Evolutionary conservation across 2,329 filamentous ascomycete species (phyloP), one percentile per base, ranked within the genome.

Genomic region (Xylaria polymorpha): DNA sequence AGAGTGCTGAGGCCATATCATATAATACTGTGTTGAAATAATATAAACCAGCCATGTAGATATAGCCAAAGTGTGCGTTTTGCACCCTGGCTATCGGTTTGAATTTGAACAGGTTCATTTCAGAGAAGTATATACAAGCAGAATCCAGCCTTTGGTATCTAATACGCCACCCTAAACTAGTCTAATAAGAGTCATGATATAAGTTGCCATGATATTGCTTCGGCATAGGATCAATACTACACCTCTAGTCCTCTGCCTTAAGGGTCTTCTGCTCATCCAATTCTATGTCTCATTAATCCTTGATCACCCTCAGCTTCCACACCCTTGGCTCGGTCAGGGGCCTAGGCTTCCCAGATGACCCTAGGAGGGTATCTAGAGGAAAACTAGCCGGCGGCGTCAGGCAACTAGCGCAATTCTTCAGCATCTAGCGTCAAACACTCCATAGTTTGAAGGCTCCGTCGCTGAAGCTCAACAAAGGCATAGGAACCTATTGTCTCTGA

Each of bases 21-120:
- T 55, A 20, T 65, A 61, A 63, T 63, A 62, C 35, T 51, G 22
- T 44, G 41, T 51, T 62, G 58, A 56, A 15, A 29, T 53, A 51
- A n/a, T 44, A n/a, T 62, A 12, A 29, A 29, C 46, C 44, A 29
- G 53, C 32, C 35, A 57, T 64, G 20, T 53, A 48, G n/a, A 67
- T 15, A 37, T 22, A 60, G 43, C 29, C 57, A 48, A n/a, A 18
- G 25, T 22, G 43, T 22, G n/a, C 29, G 29, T 39, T 20, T 29
- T 22, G n/a, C 12, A 14, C 46, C 12, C 18, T 4, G 8, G 32
- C 15, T 20, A 12, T 35, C 15, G 43, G 12, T 25, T 22, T 15
- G 43, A 22, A 25, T 25, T 4, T 53, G 18, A 32, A 18, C 14
- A 43, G 29, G 46, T 58, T 58, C 9, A 39, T 44, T 59, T 35